phyloP scores from a whole-genome alignment of 495 filamentous ascomycete genomes.

The Pseudoneurospora amorphoporcata region DNA sequence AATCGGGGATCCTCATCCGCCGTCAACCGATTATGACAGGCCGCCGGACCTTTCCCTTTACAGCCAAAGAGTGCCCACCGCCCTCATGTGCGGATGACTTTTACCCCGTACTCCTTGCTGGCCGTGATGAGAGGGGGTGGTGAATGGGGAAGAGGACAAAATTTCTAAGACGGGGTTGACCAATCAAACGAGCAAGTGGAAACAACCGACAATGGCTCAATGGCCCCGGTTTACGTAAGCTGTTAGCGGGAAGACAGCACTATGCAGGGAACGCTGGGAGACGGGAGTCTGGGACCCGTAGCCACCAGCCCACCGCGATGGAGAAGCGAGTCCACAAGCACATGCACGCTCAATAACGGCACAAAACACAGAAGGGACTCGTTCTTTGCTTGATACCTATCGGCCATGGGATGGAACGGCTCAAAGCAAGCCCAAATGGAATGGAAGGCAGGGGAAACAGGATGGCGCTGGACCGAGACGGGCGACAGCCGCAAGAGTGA shows the following conservation, averaged over 20 bases:
- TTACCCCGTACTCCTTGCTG: neutral
- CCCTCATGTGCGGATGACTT: neutral
- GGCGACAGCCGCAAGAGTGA: neutral
- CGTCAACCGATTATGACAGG: neutral
- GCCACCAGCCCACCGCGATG: neutral
- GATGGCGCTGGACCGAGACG: neutral
- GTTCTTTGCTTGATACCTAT: neutral
- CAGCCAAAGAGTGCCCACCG: neutral
- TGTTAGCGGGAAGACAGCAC: neutral
- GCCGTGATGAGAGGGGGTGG: neutral
- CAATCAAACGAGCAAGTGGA: neutral
- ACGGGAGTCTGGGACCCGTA: neutral
- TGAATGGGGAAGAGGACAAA: neutral
- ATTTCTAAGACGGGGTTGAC: neutral
- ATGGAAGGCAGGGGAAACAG: neutral
- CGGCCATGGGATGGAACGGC: neutral
- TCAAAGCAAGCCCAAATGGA: neutral
- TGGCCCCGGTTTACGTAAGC: neutral
- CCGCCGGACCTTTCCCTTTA: neutral
- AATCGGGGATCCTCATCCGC: neutral
- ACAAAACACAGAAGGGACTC: neutral
- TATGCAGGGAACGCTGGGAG: neutral
- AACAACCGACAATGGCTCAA: neutral
- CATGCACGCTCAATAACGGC: neutral
- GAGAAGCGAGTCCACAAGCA: neutral